These are phyloP conservation scores for Porcisia hertigi DNA, from an alignment of 208 protist genomes.

Conservation along the genomic window DNA sequence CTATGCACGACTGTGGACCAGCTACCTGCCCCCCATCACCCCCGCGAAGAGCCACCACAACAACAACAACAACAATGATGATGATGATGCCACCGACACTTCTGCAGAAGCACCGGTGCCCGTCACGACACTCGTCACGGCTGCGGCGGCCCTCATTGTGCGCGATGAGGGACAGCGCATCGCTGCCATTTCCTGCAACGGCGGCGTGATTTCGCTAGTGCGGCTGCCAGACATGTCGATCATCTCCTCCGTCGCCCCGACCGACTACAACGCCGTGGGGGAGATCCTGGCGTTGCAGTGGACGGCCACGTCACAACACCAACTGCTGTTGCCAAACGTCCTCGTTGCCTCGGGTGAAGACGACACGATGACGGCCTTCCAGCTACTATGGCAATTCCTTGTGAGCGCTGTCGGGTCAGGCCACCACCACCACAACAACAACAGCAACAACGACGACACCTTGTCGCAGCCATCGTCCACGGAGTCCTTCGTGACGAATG, in stretches of 20 bases:
- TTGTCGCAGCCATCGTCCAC: constrained; percentile 24
- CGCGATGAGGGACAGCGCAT: constrained; percentile 59
- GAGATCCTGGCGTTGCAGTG: constrained; percentile 69
- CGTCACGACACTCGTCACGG: constrained; percentile 32
- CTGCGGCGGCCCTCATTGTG: constrained; percentile 44
- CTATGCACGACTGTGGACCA: constrained; percentile 68
- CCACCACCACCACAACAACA: no score
- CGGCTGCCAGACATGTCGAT: constrained; percentile 56
- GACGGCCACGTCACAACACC: constrained; percentile 39
- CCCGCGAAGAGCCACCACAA: background rate
- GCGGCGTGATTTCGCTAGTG: constrained; percentile 61
- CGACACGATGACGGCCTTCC: constrained; percentile 77
- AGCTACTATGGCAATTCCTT: constrained; percentile 34
- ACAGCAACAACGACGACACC: constrained; percentile 22
- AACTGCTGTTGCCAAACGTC: constrained; percentile 59
- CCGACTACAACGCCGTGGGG: constrained; percentile 72
- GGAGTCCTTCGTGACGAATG: constrained; percentile 21
- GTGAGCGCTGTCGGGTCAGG: constrained; percentile 10
- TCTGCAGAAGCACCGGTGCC: background rate
- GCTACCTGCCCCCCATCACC: constrained; percentile 23
- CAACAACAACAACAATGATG: no score
- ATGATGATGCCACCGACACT: no score
- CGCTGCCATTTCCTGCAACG: constrained; percentile 66
- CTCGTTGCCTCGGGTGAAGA: constrained; percentile 76
- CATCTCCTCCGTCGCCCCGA: constrained; percentile 40